Conservation (phyloP, 2,329 filamentous ascomycete species). For the Fusarium proliferatum region DNA sequence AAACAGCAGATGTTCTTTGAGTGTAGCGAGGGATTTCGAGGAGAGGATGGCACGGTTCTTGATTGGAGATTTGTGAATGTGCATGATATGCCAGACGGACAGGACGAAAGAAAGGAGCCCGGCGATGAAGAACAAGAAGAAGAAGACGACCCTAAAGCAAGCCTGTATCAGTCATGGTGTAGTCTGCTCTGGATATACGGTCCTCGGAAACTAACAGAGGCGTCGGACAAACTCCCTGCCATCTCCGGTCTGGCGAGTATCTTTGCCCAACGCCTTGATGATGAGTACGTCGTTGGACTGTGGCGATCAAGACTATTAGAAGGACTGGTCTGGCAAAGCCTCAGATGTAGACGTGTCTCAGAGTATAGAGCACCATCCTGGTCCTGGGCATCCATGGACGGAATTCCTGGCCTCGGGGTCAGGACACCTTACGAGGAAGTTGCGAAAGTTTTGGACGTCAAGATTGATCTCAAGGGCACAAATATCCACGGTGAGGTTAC, state of each 20-base stretch:
- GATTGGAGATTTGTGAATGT: background rate
- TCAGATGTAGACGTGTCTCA: accelerated
- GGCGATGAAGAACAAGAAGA: accelerated
- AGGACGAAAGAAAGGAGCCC: accelerated
- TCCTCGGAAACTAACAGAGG: background rate
- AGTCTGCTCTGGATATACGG: background rate
- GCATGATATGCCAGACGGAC: background rate
- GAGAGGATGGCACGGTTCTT: background rate
- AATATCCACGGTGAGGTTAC: slow-evolving; percentile 3
- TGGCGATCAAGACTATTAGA: background rate
- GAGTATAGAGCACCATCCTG: background rate
- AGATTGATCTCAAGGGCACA: background rate
- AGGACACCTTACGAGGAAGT: accelerated
- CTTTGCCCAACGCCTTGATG: background rate
- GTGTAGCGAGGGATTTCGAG: background rate
- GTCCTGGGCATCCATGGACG: slow-evolving; percentile 1
- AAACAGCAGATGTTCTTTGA: background rate
- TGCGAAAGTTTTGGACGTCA: background rate
- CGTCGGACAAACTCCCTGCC: slow-evolving; percentile 10
- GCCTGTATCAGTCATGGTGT: background rate
- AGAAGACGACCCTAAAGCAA: accelerated
- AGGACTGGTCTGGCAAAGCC: background rate
- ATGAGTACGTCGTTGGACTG: background rate
- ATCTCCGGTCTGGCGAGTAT: background rate
- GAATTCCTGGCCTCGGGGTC: background rate